Evolutionary conservation across 2,329 filamentous ascomycete species (phyloP), one percentile per base, ranked within the genome.

Genomic region (Fusarium brevicatenulatum): DNA sequence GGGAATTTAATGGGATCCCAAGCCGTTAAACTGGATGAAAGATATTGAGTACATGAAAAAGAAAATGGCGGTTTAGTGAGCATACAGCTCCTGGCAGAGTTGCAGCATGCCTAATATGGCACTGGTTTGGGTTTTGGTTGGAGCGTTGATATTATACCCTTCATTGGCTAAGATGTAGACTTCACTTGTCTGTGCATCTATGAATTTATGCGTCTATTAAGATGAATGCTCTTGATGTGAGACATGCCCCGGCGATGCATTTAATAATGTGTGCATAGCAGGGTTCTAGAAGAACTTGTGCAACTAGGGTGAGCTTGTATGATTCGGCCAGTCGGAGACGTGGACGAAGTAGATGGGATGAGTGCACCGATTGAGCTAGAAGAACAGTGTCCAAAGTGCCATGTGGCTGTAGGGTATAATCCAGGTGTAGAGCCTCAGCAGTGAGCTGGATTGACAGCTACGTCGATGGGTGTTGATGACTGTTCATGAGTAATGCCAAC

Each of bases 71-170:
- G 36, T 60, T 55, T 52, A 57, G 56, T 53, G 65, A 61, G 63
- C 60, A 63, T 32, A 56, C 18, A 72, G 34, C 61, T 68, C 63
- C 44, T 57, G 49, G 44, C 23, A 66, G 42, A 60, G 36, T 71
- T 65, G 30, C 47, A 57, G 64, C 57, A 73, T 76, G 71, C 66
- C 66, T 66, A 66, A 66, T 59, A 74, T 49, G 72, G 75, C 65
- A 72, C 65, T 59, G 67, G 73, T 68, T 50, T 56, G 57, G 73
- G 74, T 66, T 73, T 39, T 64, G 74, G 74, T 70, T 63, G 71
- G 75, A 76, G 75, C 76, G 76, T 70, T 74, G 76, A 76, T 77
- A 76, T 78, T 78, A 78, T 78, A 78, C 76, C 76, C 76, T 76
- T 76, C 58, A 74, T 76, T 72, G 63, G 68, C 67, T 61, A 74